Base-by-base conservation (phyloP, 2,329 filamentous ascomycete species). In the Pestalotiopsis sp. region DNA sequence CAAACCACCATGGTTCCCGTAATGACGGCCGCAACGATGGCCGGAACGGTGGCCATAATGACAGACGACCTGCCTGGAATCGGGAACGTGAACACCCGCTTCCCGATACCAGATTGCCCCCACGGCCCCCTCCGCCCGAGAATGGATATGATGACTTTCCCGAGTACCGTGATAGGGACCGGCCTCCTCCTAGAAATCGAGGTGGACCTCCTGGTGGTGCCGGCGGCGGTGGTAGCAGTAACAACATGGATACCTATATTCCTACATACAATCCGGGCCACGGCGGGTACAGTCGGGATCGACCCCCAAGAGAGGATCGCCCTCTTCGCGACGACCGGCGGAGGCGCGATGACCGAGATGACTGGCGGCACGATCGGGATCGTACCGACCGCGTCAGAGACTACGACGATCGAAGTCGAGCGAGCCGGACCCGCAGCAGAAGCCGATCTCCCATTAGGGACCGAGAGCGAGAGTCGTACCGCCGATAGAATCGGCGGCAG, bases 41-140 rank as follows among this genome's bases (percentile, higher is more conserved):
- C 68, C 71, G 74, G 41, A 78, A 52, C 65, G 82, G 75, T 23
- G 82, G 85, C 17, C 83, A 84, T 12, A 71, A 74, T 17, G 66
- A 60, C 17, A 82, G 85, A 17, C 80, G 86, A 64, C 87, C 86
- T 5, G 86, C 85, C 2, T 89, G 87, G 87, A 83, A 84, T 60
- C 80, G 86, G 66, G 86, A 87, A n/a, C 82, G 84, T 25, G 84
- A 73, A 5, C 74, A 72, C 31, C 75, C 75, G 45, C 77, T 73
- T 3, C 75, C 76, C 61, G 78, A 80, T 27, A 79, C 81, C 64
- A 75, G 82, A 11, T 76, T 87, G 13, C 85, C 85, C 3, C 85
- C 85, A 3, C 80, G 86, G 11, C 87, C 86, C 2, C 85, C 86
- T 2, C 83, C 83, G n/a, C 80, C 83, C 4, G 79, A 77, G 7